A percentile compares a stretch with the other conserved stretches of the same genome.
Conservation (phyloP, 2,329 filamentous ascomycete genomes). For the Epichloe brachyelytri region DNA sequence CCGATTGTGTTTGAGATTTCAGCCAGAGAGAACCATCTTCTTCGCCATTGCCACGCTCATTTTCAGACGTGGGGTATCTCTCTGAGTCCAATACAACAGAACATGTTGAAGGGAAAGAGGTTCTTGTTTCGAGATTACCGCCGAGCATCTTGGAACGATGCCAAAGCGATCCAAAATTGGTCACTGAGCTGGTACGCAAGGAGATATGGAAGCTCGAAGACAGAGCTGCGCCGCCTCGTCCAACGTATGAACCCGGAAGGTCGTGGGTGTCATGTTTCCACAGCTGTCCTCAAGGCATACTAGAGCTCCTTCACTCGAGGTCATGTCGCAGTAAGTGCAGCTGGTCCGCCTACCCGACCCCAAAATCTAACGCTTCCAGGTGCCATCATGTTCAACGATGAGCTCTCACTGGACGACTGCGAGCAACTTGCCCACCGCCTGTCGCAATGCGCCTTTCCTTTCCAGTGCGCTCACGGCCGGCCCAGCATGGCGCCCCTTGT, state of each 20-base stretch:
- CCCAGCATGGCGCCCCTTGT: constrained; percentile 53
- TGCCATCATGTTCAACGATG: constrained; percentile 79
- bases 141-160: constrained; percentile 65
- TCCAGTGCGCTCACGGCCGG: constrained; percentile 72
- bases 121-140: constrained; percentile 46
- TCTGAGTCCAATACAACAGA: constrained; percentile 32
- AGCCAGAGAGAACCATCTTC: constrained; percentile 42
- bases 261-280: constrained; percentile 51
- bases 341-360: not conserved
- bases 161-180: constrained; percentile 53
- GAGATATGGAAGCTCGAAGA: constrained; percentile 59
- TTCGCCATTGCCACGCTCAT: constrained; percentile 38
- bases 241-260: constrained; percentile 5
- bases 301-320: constrained; percentile 65
- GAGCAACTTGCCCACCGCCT: constrained; percentile 41
- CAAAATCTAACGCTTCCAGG: constrained; percentile 18
- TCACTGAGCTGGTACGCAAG: constrained; percentile 60
- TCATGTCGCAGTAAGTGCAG: constrained; percentile 51
- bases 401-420: constrained; percentile 46
- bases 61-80: constrained; percentile 66
- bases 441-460: constrained; percentile 56
- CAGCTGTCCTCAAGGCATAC: constrained; percentile 58
- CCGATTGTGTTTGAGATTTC: constrained; percentile 55
- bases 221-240: constrained; percentile 12
- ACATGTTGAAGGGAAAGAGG: constrained; percentile 20